A percentile compares a stretch with the other conserved stretches of the same genome.
Conservation (phyloP, 495 filamentous ascomycete genomes). For the Jackrogersella multiformis region DNA sequence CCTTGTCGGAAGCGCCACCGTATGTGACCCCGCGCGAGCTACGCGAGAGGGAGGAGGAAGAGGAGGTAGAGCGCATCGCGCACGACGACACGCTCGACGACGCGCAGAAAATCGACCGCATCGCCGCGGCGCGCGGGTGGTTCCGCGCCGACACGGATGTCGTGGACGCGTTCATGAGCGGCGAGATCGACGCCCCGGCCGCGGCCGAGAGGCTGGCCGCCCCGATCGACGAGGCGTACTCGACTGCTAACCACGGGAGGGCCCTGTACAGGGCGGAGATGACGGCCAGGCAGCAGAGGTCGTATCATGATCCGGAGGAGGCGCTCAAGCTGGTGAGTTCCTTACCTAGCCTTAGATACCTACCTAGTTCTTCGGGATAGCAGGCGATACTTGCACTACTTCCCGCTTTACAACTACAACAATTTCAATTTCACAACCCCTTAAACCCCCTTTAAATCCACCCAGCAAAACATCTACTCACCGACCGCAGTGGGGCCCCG, state of each 20-base stretch:
- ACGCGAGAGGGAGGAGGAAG: neutral
- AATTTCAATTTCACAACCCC: no score
- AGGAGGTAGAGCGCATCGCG: neutral
- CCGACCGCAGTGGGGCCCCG: conserved; percentile 11
- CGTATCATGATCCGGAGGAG: neutral
- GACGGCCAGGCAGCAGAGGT: neutral
- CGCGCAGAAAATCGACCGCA: conserved; percentile 7
- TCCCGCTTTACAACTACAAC: no score
- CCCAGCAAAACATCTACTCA: neutral
- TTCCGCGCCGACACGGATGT: neutral
- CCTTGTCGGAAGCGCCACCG: no score
- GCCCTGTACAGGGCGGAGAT: neutral
- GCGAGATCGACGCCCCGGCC: neutral
- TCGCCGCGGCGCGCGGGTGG: conserved; percentile 1
- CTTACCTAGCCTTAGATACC: no score
- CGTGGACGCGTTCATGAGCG: neutral
- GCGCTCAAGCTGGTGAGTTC: neutral
- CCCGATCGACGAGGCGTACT: conserved; percentile 18
- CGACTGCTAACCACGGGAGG: conserved; percentile 12
- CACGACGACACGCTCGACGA: conserved; percentile 10
- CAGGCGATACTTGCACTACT: no score
- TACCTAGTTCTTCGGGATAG: no score
- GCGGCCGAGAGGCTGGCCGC: neutral
- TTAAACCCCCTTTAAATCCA: no score
- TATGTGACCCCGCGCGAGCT: no score